phyloP scores from a whole-genome alignment of 2,329 filamentous ascomycete genomes.

The Lasiodiplodia citricola region DNA sequence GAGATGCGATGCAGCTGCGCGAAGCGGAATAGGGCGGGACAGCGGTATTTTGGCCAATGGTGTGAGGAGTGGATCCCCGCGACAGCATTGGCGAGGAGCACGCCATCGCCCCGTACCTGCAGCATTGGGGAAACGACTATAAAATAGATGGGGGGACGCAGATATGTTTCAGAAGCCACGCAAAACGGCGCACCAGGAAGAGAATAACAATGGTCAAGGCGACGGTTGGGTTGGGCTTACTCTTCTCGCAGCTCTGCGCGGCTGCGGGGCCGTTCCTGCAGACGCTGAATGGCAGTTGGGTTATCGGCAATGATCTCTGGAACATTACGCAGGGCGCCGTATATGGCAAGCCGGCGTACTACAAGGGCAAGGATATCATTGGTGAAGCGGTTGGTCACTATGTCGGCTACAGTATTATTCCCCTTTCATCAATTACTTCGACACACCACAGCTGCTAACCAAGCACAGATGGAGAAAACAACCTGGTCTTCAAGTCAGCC shows the following conservation, averaged over 20 bases:
- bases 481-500: conserved; percentile 56
- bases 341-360: conserved; percentile 49
- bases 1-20: not conserved
- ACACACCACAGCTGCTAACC: not conserved
- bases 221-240: not conserved
- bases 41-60: not conserved
- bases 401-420: conserved; percentile 49
- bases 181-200: not conserved
- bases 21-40: not conserved
- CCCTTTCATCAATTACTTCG: no score
- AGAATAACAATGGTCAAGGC: not conserved
- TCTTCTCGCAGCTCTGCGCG: conserved; percentile 12
- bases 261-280: conserved; percentile 38
- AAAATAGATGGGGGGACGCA: not conserved
- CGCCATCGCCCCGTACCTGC: not conserved
- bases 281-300: conserved; percentile 38
- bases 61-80: conserved; percentile 16
- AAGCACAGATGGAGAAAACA: conserved; percentile 50
- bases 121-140: not conserved
- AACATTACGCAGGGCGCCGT: conserved; percentile 47
- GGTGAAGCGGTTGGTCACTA: conserved; percentile 51
- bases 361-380: conserved; percentile 49
- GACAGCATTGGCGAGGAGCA: conserved; percentile 10
- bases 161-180: not conserved
- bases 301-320: conserved; percentile 49